phyloP scores from a whole-genome alignment of 2,329 filamentous ascomycete species.

The Clonostachys rhizophaga region DNA sequence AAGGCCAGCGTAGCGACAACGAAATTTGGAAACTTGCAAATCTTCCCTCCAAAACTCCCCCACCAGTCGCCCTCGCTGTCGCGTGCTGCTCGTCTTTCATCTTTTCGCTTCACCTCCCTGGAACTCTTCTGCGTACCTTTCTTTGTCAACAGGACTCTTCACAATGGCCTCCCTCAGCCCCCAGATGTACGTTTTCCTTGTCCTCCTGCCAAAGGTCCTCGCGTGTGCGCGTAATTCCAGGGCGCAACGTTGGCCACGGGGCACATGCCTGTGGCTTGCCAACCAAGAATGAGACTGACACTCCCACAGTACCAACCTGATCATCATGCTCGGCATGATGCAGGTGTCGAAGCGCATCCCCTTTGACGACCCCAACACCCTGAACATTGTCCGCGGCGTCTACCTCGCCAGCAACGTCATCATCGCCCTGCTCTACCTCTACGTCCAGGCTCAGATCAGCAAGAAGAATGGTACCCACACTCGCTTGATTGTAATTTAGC shows the following conservation, averaged over 20 bases:
- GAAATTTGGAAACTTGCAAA: too few relatives aligned
- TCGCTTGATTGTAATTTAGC: background rate
- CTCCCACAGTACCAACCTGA: slow-evolving; percentile 71
- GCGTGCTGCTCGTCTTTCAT: too few relatives aligned
- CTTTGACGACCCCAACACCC: slow-evolving; percentile 73
- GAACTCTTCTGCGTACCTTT: too few relatives aligned
- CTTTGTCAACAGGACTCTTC: slow-evolving; percentile 4
- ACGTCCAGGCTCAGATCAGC: slow-evolving; percentile 80
- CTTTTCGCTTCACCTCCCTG: too few relatives aligned
- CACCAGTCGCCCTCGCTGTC: too few relatives aligned
- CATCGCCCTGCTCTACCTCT: slow-evolving; percentile 81
- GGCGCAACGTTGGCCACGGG: slow-evolving; percentile 6
- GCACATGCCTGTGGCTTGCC: background rate
- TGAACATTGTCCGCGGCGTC: slow-evolving; percentile 49
- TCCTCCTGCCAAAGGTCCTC: background rate
- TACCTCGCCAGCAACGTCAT: slow-evolving; percentile 67
- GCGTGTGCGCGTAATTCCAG: slow-evolving; percentile 1
- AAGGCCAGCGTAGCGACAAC: too few relatives aligned
- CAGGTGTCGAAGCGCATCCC: slow-evolving; percentile 94
- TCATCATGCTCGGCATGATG: slow-evolving; percentile 97
- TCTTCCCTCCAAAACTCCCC: too few relatives aligned
- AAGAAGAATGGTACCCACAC: slow-evolving; percentile 80
- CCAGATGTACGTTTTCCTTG: slow-evolving; percentile 50
- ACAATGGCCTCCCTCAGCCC: slow-evolving; percentile 59
- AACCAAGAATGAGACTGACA: slow-evolving; percentile 13